Conservation (phyloP, 306 rosid species). For the Boehmeria nivea region DNA sequence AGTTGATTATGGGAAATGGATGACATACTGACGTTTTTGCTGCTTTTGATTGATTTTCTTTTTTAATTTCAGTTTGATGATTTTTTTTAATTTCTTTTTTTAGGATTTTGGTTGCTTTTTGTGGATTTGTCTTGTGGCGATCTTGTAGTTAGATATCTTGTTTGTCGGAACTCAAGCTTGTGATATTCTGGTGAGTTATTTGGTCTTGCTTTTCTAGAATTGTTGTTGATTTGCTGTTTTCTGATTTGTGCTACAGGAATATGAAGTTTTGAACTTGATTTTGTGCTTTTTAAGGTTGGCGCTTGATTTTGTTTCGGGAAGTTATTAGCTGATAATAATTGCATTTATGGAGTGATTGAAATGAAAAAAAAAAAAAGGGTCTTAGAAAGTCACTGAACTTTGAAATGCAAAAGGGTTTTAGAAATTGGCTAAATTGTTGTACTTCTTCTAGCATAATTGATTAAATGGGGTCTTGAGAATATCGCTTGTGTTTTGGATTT, state of each 20-base stretch:
- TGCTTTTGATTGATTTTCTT: neutral
- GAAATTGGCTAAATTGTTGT: neutral
- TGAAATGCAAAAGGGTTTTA: neutral
- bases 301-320: neutral
- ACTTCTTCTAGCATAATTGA: neutral
- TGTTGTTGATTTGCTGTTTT: neutral
- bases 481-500: neutral
- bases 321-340: neutral
- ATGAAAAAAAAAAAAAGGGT: neutral
- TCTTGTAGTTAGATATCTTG: slow-evolving; percentile 11
- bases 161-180: slow-evolving; percentile 16
- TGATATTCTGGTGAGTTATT: slow-evolving; percentile 13
- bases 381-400: neutral
- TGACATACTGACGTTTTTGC: neutral
- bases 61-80: neutral
- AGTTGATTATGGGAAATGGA: neutral
- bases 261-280: neutral
- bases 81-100: neutral
- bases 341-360: neutral
- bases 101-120: slow-evolving; percentile 18
- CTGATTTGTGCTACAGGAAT: neutral
- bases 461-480: neutral
- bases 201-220: neutral
- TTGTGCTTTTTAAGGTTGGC: slow-evolving; percentile 4
- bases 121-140: slow-evolving; percentile 21